These are phyloP conservation scores for Pyrrhoderma lamaoense DNA, from an alignment of 1,284 basidiomycete species.

Conservation along the genomic window DNA sequence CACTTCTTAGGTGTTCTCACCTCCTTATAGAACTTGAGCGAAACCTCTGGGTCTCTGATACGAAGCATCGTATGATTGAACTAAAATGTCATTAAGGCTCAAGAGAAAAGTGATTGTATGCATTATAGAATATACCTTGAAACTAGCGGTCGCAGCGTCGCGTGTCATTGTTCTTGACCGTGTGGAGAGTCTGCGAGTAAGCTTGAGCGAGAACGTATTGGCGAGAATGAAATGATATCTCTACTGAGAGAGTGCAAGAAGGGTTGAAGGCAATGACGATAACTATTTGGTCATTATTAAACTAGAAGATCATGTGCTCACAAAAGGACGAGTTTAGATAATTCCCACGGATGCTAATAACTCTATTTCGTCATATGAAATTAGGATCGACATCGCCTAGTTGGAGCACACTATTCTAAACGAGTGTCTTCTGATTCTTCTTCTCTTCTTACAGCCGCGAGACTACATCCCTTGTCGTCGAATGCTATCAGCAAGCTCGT, in stretches of 20 bases:
- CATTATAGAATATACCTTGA: slow-evolving; percentile 37
- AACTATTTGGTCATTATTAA: no score
- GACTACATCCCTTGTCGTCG: not conserved
- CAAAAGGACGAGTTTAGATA: not conserved
- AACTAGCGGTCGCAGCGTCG: slow-evolving; percentile 57
- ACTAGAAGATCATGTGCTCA: not conserved
- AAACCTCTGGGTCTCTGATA: slow-evolving; percentile 81
- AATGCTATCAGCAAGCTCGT: no score
- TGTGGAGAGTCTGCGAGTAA: not conserved
- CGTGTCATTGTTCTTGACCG: slow-evolving; percentile 44
- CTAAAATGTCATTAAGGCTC: slow-evolving; percentile 29
- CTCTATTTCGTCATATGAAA: slow-evolving; percentile 1
- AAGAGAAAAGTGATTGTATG: not conserved
- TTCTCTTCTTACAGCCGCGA: no score
- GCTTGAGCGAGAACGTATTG: slow-evolving; percentile 12
- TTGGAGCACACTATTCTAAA: not conserved
- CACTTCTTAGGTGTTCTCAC: slow-evolving; percentile 28
- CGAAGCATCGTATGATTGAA: slow-evolving; percentile 91
- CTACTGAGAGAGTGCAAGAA: no score
- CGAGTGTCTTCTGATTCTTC: not conserved
- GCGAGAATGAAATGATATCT: not conserved
- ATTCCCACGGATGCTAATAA: slow-evolving; percentile 7
- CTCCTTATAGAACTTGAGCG: slow-evolving; percentile 70
- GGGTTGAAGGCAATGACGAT: no score
- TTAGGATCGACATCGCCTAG: not conserved